Evolutionary conservation across 2,329 filamentous ascomycete genomes (phyloP), one percentile per base, ranked within the genome.

Genomic region (Fusarium tuaranense): DNA sequence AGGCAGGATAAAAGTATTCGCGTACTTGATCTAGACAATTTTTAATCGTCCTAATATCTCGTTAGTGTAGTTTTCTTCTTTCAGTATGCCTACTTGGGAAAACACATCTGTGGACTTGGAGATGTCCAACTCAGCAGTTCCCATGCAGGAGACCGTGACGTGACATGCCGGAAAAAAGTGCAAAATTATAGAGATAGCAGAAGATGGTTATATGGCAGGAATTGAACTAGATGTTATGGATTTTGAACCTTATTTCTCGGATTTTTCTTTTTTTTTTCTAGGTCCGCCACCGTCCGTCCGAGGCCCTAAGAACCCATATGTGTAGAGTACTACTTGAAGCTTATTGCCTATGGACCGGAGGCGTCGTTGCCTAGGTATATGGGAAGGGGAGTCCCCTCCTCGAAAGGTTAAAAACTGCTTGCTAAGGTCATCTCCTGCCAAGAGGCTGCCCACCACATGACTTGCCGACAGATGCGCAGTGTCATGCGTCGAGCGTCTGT

Each of bases 21-120:
- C n/a, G 39, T 12, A 3, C 46, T 51, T 7, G 1, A 22, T 27
- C 8, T 27, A 12, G 5, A 5, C 0, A 5, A 12, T 30, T 30
- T 51, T 6, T 0, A 7, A 18, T 12, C 5, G 5, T 10, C 9
- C 2, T 0, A 2, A 7, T 30, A 30, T 25, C 0, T 25, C 20
- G 7, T 8, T 48, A 6, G 6, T 18, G 18, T 16, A 18, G 36
- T 16, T 38, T n/a, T 5, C 16, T 39, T 39, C 3, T 39, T 39
- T 10, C n/a, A 8, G 8, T 39, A 10, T 4, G 18, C 2, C 4
- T 34, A 2, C 32, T 14, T 10, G 4, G 38, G 38, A 18, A 39
- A n/a, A n/a, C 8, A 10, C 38, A 39, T 39, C 8, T 39, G 16
- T 39, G 38, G 16, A n/a, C 16, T n/a, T 36, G 12, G 32, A 34